A percentile compares a stretch with the other conserved stretches of the same genome.
phyloP scores from a whole-genome alignment of 2,329 filamentous ascomycete genomes.

The Paramyrothecium sp. region DNA sequence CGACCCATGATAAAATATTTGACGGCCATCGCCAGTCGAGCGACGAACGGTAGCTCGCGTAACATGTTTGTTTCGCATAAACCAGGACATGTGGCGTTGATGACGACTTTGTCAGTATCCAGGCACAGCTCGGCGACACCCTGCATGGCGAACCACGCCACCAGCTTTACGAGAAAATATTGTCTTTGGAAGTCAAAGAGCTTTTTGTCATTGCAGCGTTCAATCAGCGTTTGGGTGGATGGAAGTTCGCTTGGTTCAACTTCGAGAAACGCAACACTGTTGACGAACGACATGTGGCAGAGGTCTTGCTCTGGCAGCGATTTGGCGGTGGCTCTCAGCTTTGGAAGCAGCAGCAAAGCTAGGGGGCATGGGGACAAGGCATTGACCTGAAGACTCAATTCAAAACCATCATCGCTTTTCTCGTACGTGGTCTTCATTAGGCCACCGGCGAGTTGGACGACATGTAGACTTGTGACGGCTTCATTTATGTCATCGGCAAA shows the following conservation, averaged over 20 bases:
- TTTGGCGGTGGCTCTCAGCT: constrained; percentile 31
- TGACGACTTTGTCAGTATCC: constrained; percentile 23
- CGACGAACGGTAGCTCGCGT: constrained; percentile 25
- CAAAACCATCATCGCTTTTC: constrained; percentile 40
- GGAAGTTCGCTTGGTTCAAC: constrained; percentile 10
- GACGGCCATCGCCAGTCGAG: constrained; percentile 11
- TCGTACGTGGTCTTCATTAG: constrained; percentile 33
- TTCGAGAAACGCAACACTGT: constrained; percentile 16
- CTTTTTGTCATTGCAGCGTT: constrained; percentile 9
- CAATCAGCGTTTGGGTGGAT: constrained; percentile 10
- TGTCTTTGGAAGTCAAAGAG: constrained; percentile 14
- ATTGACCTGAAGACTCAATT: constrained; percentile 55
- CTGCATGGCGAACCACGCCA: constrained; percentile 35
- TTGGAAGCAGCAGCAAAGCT: constrained; percentile 48
- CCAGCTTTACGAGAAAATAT: constrained; percentile 26
- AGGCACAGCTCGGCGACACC: constrained; percentile 22
- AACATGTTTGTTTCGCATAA: constrained; percentile 39
- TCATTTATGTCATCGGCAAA: constrained; percentile 37
- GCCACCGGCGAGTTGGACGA: constrained; percentile 44
- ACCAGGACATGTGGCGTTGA: constrained; percentile 43
- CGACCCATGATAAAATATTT: constrained; percentile 33
- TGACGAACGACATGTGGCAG: constrained; percentile 38
- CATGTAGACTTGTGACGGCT: constrained; percentile 37
- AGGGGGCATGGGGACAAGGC: constrained; percentile 54
- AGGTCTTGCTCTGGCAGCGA: too few species aligned